These are phyloP conservation scores for Cicer cuneatum DNA, from an alignment of 306 rosid species.

Conservation along the genomic window DNA sequence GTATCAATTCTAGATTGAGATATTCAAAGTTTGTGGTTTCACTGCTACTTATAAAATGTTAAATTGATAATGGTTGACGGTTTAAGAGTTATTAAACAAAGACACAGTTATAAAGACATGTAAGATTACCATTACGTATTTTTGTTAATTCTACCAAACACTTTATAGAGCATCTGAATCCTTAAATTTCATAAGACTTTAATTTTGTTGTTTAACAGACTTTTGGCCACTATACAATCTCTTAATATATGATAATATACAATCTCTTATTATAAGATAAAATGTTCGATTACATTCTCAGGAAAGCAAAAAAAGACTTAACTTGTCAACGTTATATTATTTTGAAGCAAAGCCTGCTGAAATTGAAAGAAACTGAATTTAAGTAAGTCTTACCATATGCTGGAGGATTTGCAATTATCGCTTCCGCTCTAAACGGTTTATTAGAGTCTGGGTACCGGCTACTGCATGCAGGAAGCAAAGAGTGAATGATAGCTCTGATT, in stretches of 20 bases:
- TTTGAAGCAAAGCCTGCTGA: constrained; percentile 4
- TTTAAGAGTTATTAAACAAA: not conserved
- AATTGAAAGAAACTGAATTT: constrained; percentile 17
- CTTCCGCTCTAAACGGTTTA: constrained; percentile 70
- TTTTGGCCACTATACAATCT: constrained; percentile 25
- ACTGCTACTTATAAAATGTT: constrained; percentile 13
- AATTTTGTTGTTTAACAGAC: constrained; percentile 11
- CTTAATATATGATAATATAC: constrained; percentile 24
- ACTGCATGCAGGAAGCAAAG: constrained; percentile 87
- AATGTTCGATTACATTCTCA: constrained; percentile 31
- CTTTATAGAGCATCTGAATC: constrained; percentile 16
- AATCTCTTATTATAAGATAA: constrained; percentile 35
- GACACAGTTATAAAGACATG: not conserved
- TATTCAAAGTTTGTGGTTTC: constrained; percentile 21
- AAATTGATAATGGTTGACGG: constrained; percentile 17
- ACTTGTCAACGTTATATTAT: constrained; percentile 9
- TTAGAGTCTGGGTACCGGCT: constrained; percentile 67
- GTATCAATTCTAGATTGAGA: constrained; percentile 25
- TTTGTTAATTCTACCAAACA: not conserved
- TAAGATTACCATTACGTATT: constrained; percentile 17
- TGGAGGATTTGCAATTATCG: constrained; percentile 96
- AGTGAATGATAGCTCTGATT: constrained; percentile 66
- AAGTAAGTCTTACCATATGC: constrained; percentile 76
- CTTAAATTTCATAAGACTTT: constrained; percentile 16
- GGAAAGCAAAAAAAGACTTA: constrained; percentile 9